Evolutionary conservation across 1,284 basidiomycete genomes (phyloP).

Genomic region (Dichomitus squalens): DNA sequence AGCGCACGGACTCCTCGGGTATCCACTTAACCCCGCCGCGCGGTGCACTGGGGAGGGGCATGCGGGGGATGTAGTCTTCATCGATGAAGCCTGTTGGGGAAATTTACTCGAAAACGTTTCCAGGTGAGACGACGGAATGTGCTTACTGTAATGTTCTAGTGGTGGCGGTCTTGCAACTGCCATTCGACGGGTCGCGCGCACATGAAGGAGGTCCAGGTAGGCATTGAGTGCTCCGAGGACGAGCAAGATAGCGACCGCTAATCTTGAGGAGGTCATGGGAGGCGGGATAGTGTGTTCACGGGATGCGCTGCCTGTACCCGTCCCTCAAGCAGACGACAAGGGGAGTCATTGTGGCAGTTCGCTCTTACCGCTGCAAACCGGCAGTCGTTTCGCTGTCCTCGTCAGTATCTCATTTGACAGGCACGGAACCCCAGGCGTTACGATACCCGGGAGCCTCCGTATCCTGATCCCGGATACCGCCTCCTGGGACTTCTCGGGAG

Average conservation of each 20-base stretch:
- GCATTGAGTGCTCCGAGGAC: slow-evolving; percentile 13
- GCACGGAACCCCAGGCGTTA: neutral
- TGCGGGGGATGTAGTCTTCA: slow-evolving; percentile 21
- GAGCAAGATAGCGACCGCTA: slow-evolving; percentile 2
- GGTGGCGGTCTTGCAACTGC: slow-evolving; percentile 17
- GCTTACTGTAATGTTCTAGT: slow-evolving; percentile 16
- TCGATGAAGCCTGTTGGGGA: slow-evolving; percentile 16
- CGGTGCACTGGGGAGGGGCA: slow-evolving; percentile 19
- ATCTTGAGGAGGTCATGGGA: slow-evolving; percentile 14
- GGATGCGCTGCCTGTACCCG: neutral
- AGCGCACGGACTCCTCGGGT: slow-evolving; percentile 24
- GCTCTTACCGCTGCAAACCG: neutral
- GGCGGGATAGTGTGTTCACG: neutral
- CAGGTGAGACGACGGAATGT: neutral
- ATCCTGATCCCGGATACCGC: no score
- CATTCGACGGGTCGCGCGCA: slow-evolving; percentile 8
- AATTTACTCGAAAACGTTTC: neutral
- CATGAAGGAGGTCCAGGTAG: slow-evolving; percentile 14
- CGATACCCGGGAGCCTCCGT: no score
- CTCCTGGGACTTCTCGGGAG: no score
- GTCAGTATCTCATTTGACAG: neutral
- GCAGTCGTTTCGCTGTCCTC: neutral
- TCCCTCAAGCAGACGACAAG: neutral
- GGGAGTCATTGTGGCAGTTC: neutral
- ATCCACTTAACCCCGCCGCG: slow-evolving; percentile 14